Evolutionary conservation across 345 rosid genomes (phyloP).

Genomic region (Odontarrhena argentea): DNA sequence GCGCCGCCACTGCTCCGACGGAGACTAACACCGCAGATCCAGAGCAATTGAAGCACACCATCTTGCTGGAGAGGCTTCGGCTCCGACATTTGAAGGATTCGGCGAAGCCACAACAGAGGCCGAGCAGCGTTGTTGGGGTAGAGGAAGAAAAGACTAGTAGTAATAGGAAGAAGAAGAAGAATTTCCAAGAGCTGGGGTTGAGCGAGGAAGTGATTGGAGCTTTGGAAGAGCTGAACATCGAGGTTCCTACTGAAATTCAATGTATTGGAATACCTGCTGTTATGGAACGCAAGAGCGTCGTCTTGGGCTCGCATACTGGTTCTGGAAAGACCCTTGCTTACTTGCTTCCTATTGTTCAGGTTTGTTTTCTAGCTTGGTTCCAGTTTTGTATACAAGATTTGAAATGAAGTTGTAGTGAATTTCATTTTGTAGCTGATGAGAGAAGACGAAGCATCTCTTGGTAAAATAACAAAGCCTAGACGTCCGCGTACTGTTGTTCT

Average conservation of each 20-base stretch:
- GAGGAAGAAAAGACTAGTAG: constrained; percentile 35
- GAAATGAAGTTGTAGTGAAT: not conserved
- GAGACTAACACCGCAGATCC: constrained; percentile 42
- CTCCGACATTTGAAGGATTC: constrained; percentile 67
- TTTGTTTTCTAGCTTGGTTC: not conserved
- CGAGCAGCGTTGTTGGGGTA: constrained; percentile 30
- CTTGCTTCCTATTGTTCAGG: constrained; percentile 93
- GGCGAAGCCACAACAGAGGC: constrained; percentile 43
- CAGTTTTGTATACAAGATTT: not conserved
- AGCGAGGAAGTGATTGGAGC: constrained; percentile 83
- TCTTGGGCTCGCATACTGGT: constrained; percentile 94
- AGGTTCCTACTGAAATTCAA: constrained; percentile 94
- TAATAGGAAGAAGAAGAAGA: constrained; percentile 51
- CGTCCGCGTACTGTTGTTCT: constrained; percentile 92
- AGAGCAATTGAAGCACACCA: constrained; percentile 61
- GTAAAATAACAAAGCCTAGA: constrained; percentile 74
- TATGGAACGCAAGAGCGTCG: constrained; percentile 76
- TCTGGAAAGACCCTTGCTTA: constrained; percentile 95
- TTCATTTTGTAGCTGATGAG: constrained; percentile 68
- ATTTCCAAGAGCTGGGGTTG: constrained; percentile 77
- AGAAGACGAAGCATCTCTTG: constrained; percentile 69
- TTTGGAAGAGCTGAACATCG: constrained; percentile 72
- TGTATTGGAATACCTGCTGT: constrained; percentile 84
- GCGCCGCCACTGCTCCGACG: constrained; percentile 45
- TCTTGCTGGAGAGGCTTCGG: constrained; percentile 81